A percentile compares a stretch with the other conserved stretches of the same genome.
phyloP scores from a whole-genome alignment of 1,139 yeast species.

The Saccharomyces hybrid region DNA sequence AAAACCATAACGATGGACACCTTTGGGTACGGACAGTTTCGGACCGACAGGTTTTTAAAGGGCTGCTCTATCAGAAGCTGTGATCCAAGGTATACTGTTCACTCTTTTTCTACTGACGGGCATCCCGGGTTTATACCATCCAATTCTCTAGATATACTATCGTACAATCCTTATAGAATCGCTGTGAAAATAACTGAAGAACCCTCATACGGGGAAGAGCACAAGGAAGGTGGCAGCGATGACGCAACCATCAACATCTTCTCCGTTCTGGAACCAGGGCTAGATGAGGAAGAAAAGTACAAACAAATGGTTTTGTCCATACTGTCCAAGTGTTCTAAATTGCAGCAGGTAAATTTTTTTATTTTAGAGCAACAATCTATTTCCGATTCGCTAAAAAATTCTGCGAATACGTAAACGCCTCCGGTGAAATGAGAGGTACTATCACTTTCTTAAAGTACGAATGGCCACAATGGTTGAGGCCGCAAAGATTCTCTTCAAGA shows the following conservation, averaged over 20 bases:
- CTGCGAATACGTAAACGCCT: conserved; percentile 50
- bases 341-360: conserved; percentile 68
- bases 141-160: conserved; percentile 6
- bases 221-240: conserved; percentile 8
- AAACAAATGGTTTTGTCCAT: conserved; percentile 77
- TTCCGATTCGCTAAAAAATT: conserved; percentile 58
- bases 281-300: conserved; percentile 61
- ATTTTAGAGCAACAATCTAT: conserved; percentile 62
- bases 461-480: conserved; percentile 88
- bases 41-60: conserved; percentile 8
- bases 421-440: conserved; percentile 36
- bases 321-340: conserved; percentile 47
- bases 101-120: conserved; percentile 19
- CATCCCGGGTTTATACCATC: conserved; percentile 21
- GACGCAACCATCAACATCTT: conserved; percentile 71
- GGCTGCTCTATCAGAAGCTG: conserved; percentile 19
- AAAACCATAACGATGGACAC: conserved; percentile 24
- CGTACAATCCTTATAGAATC: conserved; percentile 12
- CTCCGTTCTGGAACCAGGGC: conserved; percentile 69
- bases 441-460: conserved; percentile 65
- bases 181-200: not conserved
- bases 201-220: not conserved
- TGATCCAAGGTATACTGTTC: conserved; percentile 18
- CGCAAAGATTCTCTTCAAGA: conserved; percentile 69
- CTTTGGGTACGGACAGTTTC: conserved; percentile 31